Evolutionary conservation across 805 yeast genomes (phyloP).

Genomic region (Barnettozyma vustinii): DNA sequence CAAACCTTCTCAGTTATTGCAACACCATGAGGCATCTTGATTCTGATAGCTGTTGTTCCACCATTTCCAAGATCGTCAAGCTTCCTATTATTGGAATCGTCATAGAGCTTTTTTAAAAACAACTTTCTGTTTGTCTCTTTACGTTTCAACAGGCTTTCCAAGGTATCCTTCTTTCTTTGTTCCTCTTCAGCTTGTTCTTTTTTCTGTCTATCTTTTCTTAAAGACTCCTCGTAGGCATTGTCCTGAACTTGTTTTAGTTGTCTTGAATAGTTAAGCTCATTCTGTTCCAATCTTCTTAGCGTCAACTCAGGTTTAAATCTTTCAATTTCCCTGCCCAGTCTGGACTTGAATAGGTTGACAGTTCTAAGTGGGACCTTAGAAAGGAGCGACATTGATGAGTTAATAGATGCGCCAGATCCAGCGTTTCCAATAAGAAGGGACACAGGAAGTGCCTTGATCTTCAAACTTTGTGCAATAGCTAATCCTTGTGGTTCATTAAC

Average conservation of each 20-base stretch:
- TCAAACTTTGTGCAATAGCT: slow-evolving; percentile 54
- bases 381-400: slow-evolving; percentile 31
- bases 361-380: slow-evolving; percentile 27
- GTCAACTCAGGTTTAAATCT: slow-evolving; percentile 57
- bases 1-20: slow-evolving; percentile 41
- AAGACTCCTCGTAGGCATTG: slow-evolving; percentile 55
- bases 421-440: slow-evolving; percentile 50
- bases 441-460: slow-evolving; percentile 50
- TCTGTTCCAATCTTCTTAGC: slow-evolving; percentile 52
- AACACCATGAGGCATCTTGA: slow-evolving; percentile 50
- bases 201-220: slow-evolving; percentile 51
- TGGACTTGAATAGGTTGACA: slow-evolving; percentile 29
- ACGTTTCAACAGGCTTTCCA: slow-evolving; percentile 3
- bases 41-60: slow-evolving; percentile 39
- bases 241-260: slow-evolving; percentile 60
- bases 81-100: slow-evolving; percentile 2
- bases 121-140: slow-evolving; percentile 10
- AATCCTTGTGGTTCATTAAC: slow-evolving; percentile 59
- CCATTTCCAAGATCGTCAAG: slow-evolving; percentile 22
- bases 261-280: slow-evolving; percentile 54
- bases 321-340: slow-evolving; percentile 38
- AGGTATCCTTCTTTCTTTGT: slow-evolving; percentile 18
- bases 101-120: slow-evolving; percentile 3
- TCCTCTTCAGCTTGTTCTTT: slow-evolving; percentile 37
- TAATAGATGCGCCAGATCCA: slow-evolving; percentile 36